Percentiles rank a stretch among this genome's conserved stretches.
Evolutionary conservation across 2,329 filamentous ascomycete genomes (phyloP).

Genomic region (Cordyceps cateniannulata): DNA sequence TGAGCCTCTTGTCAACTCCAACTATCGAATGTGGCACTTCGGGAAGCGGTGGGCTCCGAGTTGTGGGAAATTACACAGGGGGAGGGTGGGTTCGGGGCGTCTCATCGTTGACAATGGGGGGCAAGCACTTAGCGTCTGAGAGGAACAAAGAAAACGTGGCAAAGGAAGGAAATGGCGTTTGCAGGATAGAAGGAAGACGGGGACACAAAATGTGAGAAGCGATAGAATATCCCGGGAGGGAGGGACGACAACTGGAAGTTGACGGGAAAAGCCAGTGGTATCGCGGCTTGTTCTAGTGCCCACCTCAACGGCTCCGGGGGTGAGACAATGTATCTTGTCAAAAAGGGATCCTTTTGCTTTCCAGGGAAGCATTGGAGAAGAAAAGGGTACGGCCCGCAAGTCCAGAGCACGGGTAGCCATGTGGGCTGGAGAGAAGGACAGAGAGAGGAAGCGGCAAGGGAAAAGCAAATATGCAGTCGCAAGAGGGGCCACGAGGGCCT

Average conservation of each 20-base stretch:
- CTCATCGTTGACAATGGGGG: neutral
- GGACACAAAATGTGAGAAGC: neutral
- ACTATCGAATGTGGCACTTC: neutral
- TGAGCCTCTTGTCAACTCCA: no score
- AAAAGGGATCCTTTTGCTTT: neutral
- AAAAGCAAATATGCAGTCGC: neutral
- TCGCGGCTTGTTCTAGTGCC: no score
- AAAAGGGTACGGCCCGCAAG: neutral
- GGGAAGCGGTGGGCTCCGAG: neutral
- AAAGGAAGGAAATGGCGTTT: neutral
- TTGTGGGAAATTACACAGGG: constrained; percentile 4
- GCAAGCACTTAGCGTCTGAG: neutral
- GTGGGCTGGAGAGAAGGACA: neutral
- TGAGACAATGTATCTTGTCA: neutral
- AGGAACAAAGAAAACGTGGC: neutral
- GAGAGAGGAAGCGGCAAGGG: neutral
- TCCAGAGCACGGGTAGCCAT: neutral
- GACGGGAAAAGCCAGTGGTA: no score
- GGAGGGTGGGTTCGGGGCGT: neutral
- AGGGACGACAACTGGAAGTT: no score
- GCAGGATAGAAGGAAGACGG: neutral
- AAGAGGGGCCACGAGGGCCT: neutral
- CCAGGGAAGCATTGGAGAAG: neutral
- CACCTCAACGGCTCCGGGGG: neutral
- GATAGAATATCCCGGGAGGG: neutral